phyloP scores from a whole-genome alignment of 306 rosid species.

The Arachis stenosperma region DNA sequence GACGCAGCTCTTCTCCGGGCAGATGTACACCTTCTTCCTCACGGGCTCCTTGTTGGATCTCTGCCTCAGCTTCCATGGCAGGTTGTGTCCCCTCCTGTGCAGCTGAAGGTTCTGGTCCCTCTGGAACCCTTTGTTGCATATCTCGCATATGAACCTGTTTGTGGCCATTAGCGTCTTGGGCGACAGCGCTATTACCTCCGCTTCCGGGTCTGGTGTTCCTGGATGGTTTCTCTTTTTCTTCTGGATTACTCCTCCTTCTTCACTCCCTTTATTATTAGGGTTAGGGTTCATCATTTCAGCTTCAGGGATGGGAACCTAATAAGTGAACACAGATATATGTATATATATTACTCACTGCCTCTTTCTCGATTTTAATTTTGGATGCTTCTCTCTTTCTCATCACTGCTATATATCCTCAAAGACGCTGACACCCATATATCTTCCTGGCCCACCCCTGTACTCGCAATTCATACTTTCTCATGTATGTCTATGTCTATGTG shows the following conservation, averaged over 20 bases:
- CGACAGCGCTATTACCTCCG: conserved; percentile 86
- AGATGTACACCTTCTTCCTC: conserved; percentile 83
- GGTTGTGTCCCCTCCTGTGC: conserved; percentile 89
- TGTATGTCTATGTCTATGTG: no score
- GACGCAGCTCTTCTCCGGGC: conserved; percentile 88
- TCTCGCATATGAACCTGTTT: conserved; percentile 85
- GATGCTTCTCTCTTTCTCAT: conserved; percentile 54
- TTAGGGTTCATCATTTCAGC: conserved; percentile 45
- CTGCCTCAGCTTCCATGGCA: conserved; percentile 87
- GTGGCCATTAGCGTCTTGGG: conserved; percentile 96
- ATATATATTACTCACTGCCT: background rate
- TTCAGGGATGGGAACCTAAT: no score
- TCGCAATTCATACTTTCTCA: conserved; percentile 43
- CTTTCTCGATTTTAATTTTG: conserved; percentile 20
- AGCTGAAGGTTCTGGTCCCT: conserved; percentile 97
- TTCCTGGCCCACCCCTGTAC: conserved; percentile 60
- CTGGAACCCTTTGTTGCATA: conserved; percentile 97
- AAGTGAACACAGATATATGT: no score
- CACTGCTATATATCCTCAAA: conserved; percentile 49
- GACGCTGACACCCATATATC: conserved; percentile 69
- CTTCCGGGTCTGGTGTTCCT: conserved; percentile 99
- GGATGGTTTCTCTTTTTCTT: conserved; percentile 95
- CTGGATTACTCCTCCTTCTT: background rate
- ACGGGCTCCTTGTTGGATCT: conserved; percentile 71
- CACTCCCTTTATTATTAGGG: conserved; percentile 31